phyloP scores from a whole-genome alignment of 2,329 filamentous ascomycete species.

The Colletotrichum spaethianum region DNA sequence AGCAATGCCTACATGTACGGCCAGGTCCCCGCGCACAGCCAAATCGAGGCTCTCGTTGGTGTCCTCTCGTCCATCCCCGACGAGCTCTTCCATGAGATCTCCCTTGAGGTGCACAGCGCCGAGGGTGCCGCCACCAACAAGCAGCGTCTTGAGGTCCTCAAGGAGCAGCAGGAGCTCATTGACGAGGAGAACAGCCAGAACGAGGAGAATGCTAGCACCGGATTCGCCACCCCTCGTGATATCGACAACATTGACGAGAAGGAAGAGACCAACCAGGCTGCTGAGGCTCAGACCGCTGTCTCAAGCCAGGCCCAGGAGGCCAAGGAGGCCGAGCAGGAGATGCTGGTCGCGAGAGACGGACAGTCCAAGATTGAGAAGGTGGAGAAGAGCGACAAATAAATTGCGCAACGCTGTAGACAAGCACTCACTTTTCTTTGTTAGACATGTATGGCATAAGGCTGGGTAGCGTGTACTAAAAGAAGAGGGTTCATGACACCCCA shows the following conservation, averaged over 20 bases:
- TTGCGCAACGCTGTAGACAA: constrained; percentile 42
- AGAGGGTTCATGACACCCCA: constrained; percentile 38
- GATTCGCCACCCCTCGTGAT: constrained; percentile 84
- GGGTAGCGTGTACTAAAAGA: constrained; percentile 43
- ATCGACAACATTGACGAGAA: constrained; percentile 95
- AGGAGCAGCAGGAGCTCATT: constrained; percentile 98
- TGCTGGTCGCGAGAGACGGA: constrained; percentile 48
- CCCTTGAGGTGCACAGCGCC: constrained; percentile 96
- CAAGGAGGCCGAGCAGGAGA: constrained; percentile 57
- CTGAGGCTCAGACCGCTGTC: constrained; percentile 61
- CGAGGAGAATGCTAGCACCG: constrained; percentile 82
- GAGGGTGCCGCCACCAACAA: constrained; percentile 99
- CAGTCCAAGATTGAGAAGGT: constrained; percentile 49
- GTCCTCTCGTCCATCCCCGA: constrained; percentile 96
- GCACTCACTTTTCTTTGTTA: constrained; percentile 43
- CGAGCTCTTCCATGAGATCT: constrained; percentile 99
- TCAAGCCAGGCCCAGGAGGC: constrained; percentile 50
- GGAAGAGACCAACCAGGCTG: constrained; percentile 76
- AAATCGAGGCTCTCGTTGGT: constrained; percentile 93
- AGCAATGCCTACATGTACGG: constrained; percentile 99
- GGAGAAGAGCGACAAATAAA: constrained; percentile 57
- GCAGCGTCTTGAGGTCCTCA: constrained; percentile 97
- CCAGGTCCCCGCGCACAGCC: constrained; percentile 88
- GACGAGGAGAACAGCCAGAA: constrained; percentile 97
- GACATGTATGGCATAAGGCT: constrained; percentile 42